Conservation (phyloP, 2,329 filamentous ascomycete genomes). For the Pestalotiopsis sp. region DNA sequence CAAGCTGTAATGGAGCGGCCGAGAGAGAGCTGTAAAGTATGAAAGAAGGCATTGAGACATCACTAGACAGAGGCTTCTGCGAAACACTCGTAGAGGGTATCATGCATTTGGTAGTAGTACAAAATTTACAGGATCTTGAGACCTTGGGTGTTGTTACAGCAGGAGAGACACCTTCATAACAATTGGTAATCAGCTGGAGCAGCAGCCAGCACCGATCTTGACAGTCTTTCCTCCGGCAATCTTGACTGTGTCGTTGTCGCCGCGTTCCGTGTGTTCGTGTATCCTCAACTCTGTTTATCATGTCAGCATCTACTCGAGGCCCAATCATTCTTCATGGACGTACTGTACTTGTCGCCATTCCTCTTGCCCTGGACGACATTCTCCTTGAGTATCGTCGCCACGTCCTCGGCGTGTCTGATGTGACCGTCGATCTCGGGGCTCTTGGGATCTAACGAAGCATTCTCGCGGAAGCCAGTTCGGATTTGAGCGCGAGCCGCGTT, state of each 20-base stretch:
- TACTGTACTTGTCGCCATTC: slow-evolving; percentile 61
- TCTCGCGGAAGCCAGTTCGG: slow-evolving; percentile 71
- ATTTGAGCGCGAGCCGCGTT: slow-evolving; percentile 72
- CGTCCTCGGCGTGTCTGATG: slow-evolving; percentile 78
- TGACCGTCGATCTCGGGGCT: slow-evolving; percentile 63
- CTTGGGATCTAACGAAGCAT: slow-evolving; percentile 58
- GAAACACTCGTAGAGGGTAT: not conserved
- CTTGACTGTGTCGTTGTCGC: slow-evolving; percentile 91
- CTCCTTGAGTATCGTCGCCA: slow-evolving; percentile 75
- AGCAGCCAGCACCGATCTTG: slow-evolving; percentile 24
- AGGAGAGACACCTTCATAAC: not conserved
- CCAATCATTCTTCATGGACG: slow-evolving; percentile 30
- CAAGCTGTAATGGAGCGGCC: no score
- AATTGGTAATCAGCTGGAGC: slow-evolving; percentile 20
- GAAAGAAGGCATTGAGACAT: not conserved
- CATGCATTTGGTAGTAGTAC: not conserved
- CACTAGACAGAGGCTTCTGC: not conserved
- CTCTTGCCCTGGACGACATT: slow-evolving; percentile 86
- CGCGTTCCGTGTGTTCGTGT: slow-evolving; percentile 86
- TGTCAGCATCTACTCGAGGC: slow-evolving; percentile 6
- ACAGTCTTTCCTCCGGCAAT: slow-evolving; percentile 45
- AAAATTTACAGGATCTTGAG: not conserved
- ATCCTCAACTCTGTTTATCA: slow-evolving; percentile 72
- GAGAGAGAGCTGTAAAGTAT: not conserved
- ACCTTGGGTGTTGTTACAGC: not conserved